Evolutionary conservation across 768 basidiomycete genomes (phyloP), one percentile per base, ranked within the genome.

Genomic region (Xerocomellus chrysenteron): DNA sequence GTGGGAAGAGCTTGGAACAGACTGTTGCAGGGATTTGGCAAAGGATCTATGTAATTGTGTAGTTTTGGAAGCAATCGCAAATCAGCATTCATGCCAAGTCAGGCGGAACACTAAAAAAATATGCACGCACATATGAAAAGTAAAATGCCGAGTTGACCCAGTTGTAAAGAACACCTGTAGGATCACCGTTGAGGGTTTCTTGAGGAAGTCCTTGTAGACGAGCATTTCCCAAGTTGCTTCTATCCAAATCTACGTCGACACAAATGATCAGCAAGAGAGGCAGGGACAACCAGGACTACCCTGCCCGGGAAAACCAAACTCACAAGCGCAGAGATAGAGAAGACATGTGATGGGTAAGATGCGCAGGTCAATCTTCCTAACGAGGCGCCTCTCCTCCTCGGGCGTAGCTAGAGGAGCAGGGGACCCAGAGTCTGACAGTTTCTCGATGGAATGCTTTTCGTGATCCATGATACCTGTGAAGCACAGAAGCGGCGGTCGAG

Each of bases 111-210:
- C 2, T 39, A 53, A 28, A 17, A 35, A 35, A 44, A 39, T 17
- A 50, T 32, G 16, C 24, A 35, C 13, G 24, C 55, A 86, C 88
- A 63, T 91, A 92, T 58, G 90, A 81, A 65, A 92, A 85, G 75
- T 85, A 92, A 73, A 92, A 92, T 6, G 78, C 79, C 2, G 88
- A 89, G 61, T 82, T 87, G 41, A 87, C 73, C 90, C 88, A 91
- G 66, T 88, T 83, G 65, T 83, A 91, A 17, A 83, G 75, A 33
- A 75, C 58, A 1, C 90, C 89, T 0, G 82, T 83, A 2, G 79
- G 80, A 66, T 91, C 90, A 8, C 88, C 88, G 9, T 78, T 75
- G 10, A 92, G 81, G 11, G 76, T 73, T 61, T 91, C 86, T 35
- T 84, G 70, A 7, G 85, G 79, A 4, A 92, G 75, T n/a, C 87